Conservation (phyloP, 2,329 filamentous ascomycete species). For the Aspergillus uvarum region DNA sequence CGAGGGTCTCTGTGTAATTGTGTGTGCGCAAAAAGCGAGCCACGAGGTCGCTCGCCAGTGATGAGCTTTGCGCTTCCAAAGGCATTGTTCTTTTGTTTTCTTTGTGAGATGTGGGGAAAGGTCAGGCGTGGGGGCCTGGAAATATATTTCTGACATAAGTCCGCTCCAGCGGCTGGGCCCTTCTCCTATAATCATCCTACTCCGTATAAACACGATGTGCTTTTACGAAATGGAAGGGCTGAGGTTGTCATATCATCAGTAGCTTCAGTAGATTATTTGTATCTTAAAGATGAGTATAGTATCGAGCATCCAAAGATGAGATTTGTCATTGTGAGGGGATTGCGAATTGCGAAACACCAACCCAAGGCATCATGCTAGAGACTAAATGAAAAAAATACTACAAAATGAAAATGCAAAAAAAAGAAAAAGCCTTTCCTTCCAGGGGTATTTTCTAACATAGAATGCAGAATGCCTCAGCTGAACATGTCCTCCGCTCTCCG, state of each 20-base stretch:
- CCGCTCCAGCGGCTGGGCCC: neutral
- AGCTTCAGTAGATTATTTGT: no score
- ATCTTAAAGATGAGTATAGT: neutral
- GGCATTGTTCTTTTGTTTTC: constrained; percentile 9
- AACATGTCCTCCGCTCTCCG: constrained; percentile 74
- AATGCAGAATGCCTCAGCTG: constrained; percentile 46
- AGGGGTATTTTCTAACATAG: neutral
- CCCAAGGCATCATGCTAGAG: neutral
- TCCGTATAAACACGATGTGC: no score
- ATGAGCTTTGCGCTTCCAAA: constrained; percentile 3
- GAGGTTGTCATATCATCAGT: no score
- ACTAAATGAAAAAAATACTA: neutral
- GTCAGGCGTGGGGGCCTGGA: neutral
- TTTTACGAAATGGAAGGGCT: no score
- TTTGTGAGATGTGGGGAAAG: neutral
- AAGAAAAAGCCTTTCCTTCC: neutral
- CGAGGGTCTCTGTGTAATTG: constrained; percentile 52
- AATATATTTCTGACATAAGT: neutral
- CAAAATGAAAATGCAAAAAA: neutral
- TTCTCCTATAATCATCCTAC: neutral
- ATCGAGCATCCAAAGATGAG: neutral
- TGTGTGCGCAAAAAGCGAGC: constrained; percentile 46
- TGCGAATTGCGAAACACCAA: neutral
- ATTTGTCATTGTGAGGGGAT: neutral
- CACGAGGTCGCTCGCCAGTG: constrained; percentile 38